Evolutionary conservation across 305 asterid genomes (phyloP).

Genomic region (Rubia peregrina): DNA sequence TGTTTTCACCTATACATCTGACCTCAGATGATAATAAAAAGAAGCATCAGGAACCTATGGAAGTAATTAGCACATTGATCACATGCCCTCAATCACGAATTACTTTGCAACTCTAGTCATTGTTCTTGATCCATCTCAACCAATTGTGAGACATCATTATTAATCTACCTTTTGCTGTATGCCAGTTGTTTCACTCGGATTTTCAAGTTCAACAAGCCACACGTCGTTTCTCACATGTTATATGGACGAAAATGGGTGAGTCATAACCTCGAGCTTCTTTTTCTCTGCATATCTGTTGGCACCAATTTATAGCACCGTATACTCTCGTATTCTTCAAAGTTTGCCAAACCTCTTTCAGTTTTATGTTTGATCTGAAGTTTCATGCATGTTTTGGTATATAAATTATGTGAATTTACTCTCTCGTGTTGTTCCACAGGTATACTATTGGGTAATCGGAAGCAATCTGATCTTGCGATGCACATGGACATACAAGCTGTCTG

Average conservation of each 20-base stretch:
- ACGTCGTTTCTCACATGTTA: conserved; percentile 45
- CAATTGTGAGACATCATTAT: not conserved
- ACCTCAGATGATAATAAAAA: conserved; percentile 5
- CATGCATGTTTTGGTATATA: not conserved
- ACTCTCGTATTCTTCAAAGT: not conserved
- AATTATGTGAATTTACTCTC: not conserved
- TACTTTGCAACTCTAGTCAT: not conserved
- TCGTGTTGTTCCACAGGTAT: conserved; percentile 44
- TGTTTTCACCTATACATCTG: not conserved
- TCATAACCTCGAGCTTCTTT: not conserved
- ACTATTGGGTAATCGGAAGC: conserved; percentile 85
- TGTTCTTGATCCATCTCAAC: not conserved
- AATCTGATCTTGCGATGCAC: conserved; percentile 91
- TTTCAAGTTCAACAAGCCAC: conserved; percentile 87
- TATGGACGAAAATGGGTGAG: conserved; percentile 90
- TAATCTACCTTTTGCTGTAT: conserved; percentile 17
- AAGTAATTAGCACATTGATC: no score
- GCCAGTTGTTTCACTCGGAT: conserved; percentile 89
- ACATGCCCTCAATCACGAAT: not conserved
- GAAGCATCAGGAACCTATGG: not conserved
- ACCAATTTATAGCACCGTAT: no score
- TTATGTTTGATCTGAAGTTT: not conserved
- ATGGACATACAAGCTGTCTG: conserved; percentile 97
- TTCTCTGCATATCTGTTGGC: no score
- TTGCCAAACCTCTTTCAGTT: not conserved